phyloP scores from a whole-genome alignment of 139 green algal species.

The Zygnema cylindricum region DNA sequence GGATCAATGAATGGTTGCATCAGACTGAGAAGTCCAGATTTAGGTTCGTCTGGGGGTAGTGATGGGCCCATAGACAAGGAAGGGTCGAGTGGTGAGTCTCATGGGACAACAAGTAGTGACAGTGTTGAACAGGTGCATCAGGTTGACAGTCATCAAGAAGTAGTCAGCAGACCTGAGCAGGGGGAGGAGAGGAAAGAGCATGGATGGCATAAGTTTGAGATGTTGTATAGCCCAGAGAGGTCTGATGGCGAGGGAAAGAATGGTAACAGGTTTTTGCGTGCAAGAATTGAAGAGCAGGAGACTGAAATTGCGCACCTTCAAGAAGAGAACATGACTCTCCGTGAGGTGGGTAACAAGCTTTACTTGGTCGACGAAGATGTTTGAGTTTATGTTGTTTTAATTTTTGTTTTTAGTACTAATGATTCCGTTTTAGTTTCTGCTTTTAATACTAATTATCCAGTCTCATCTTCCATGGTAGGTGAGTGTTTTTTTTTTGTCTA shows the following conservation, averaged over 20 bases:
- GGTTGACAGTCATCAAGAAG: background rate
- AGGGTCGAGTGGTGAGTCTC: background rate
- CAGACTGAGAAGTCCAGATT: slow-evolving; percentile 28
- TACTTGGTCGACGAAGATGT: too few relatives aligned
- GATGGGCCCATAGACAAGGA: slow-evolving; percentile 9
- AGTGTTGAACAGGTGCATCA: slow-evolving; percentile 11
- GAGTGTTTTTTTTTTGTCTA: slow-evolving; percentile 10
- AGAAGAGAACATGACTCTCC: slow-evolving; percentile 45
- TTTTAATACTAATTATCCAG: slow-evolving; percentile 4
- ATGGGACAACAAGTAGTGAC: background rate
- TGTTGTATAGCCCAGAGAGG: slow-evolving; percentile 10
- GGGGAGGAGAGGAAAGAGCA: background rate
- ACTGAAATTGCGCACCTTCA: slow-evolving; percentile 30
- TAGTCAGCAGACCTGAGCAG: background rate
- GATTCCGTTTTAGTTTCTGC: background rate
- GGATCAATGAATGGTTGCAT: slow-evolving; percentile 48
- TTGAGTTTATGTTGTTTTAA: too few relatives aligned
- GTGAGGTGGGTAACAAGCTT: too few relatives aligned
- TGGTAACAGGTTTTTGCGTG: slow-evolving; percentile 33
- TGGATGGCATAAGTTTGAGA: slow-evolving; percentile 27
- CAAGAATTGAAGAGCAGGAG: slow-evolving; percentile 41
- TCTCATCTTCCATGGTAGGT: background rate
- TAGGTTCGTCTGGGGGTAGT: background rate
- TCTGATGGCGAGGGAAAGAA: slow-evolving; percentile 3
- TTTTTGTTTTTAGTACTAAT: background rate